Conservation (phyloP, 208 protist species). For the Leishmania major region DNA sequence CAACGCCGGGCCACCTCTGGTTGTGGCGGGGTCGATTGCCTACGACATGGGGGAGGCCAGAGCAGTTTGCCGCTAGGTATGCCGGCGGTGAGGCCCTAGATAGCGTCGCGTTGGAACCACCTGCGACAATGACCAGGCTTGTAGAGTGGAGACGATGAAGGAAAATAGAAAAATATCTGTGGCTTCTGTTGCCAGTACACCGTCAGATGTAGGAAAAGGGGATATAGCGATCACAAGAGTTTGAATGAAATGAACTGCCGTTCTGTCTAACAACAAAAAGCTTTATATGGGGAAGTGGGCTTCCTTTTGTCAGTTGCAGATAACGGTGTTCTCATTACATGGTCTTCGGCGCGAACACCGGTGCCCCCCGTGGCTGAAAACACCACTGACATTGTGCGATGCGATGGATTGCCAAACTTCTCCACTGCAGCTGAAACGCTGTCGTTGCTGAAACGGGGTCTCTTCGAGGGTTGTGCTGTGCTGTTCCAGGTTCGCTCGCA, state of each 20-base stretch:
- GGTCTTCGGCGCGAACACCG: background rate
- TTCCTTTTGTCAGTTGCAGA: background rate
- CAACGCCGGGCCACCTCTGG: background rate
- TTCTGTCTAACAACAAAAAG: background rate
- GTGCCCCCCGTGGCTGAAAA: background rate
- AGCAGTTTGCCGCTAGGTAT: background rate
- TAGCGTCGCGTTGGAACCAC: background rate
- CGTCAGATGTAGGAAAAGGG: background rate
- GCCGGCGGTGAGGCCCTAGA: background rate
- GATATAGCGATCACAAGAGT: background rate
- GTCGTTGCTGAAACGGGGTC: conserved; percentile 15
- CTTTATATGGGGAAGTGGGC: background rate
- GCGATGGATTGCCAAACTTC: background rate
- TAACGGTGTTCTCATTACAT: background rate
- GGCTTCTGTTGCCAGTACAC: background rate
- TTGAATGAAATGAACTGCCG: background rate
- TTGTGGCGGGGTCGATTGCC: background rate
- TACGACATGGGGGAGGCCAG: background rate
- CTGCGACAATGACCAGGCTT: background rate
- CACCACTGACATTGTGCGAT: background rate
- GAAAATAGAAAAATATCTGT: background rate
- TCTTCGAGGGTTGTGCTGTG: conserved; percentile 3
- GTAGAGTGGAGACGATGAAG: background rate
- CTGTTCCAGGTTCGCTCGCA: conserved; percentile 4
- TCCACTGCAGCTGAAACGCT: conserved; percentile 5